Base-by-base conservation (phyloP, 1,284 basidiomycete genomes). In the Athelia psychrophila region DNA sequence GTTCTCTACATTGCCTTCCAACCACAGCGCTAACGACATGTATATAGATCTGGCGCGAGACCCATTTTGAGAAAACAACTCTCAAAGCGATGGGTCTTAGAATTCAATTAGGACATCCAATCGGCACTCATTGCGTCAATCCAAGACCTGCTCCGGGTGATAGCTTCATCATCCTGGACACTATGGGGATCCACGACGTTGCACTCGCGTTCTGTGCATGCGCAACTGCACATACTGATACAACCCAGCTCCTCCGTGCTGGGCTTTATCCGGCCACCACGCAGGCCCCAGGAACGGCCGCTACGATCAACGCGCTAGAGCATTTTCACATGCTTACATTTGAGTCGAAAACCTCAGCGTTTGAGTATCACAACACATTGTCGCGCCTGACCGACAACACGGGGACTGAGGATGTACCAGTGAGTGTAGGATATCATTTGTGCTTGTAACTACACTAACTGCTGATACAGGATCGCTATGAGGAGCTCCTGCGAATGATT, bases 181-280 rank as follows among this genome's bases (percentile, higher is more conserved):
- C 51, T 4, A 63, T 60, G 33, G 69, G 70, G 0, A 55, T 73
- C n/a, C 68, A 70, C 44, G 32, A 59, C 1, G 59, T 72, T 4
- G 51, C 48, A 1, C 24, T 74, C 2, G 54, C 67, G 40, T 71
- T 62, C 51, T 74, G 71, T 48, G 59, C 54, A 0, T 74, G 71
- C 56, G 51, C 50, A 13, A 44, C 3, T 47, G 44, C 16, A n/a
- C n/a, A 10, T n/a, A 23, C 8, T 10, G 52, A 36, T 44, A 27
- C n/a, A 8, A n/a, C 9, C 6, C 70, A 71, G 54, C 55, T 67
- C 8, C 56, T 71, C 9, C 57, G 62, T 18, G 46, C 55, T 50
- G 46, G 61, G 3, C 62, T 64, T 46, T 64, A 58, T 51, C 64
- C 67, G 35, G 55, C 61, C 12, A 57, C 61, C 8, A 40, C 53